Evolutionary conservation across 73 alveolate genomes (phyloP), one percentile per base, ranked within the genome.

Genomic region (Loxodes magnus): DNA sequence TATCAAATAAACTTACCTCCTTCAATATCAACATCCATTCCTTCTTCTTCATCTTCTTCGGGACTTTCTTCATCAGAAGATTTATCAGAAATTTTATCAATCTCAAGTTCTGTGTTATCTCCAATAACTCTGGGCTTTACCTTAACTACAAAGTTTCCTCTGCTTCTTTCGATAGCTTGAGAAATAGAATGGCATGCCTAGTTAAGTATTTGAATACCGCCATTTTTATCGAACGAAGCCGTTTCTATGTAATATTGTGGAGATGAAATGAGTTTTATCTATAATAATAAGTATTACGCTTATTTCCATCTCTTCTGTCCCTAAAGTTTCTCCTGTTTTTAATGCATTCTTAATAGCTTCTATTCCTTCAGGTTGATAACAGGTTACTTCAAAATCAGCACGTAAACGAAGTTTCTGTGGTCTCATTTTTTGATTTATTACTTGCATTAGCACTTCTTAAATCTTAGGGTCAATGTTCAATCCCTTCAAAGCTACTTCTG

Each of bases 291-390:
- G 9, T 57, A 36, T 50, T 56, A 23, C 2, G 68, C 53, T 6
- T 61, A 72, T 49, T 59, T 67, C 46, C 54, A 67, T 55, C 4
- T 62, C 58, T n/a, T 59, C 67, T 30, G 35, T 51, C 26, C 39
- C 64, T 24, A 48, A 34, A 21, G 41, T 39, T 54, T 58, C 64
- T 4, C 90, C 93, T 27, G 74, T 75, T 15, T 57, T n/a, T 35
- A 85, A 63, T 6, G 94, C 76, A 14, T 43, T 72, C 59, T 71
- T 80, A 17, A 86, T 63, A 23, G 97, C 91, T 35, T 86, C 97
- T n/a, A 81, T 81, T 20, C 97, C 94, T 43, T 86, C 94, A 37
- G 43, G 77, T 12, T 65, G 59, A 50, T 60, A 71, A 60, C 97
- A 86, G 25, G 80, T 81, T 36, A 86, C 49, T 48, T 67, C 73